Percentiles rank a stretch among this genome's conserved stretches.
These are phyloP conservation scores for Salix arbutifolia DNA, from an alignment of 345 rosid species.

Conservation along the genomic window DNA sequence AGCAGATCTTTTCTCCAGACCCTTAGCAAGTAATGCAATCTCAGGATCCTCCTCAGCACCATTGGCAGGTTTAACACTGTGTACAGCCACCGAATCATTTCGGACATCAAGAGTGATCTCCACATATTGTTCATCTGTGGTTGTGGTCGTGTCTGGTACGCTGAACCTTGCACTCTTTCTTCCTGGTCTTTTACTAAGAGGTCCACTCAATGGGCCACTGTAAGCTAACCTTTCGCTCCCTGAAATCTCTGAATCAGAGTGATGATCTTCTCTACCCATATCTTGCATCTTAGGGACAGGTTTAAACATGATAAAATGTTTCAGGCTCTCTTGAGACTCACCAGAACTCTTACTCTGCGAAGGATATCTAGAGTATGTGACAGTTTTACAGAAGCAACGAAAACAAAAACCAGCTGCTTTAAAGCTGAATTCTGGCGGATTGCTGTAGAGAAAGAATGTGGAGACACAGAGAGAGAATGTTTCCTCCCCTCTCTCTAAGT, in stretches of 20 bases:
- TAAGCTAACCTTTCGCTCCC: slow-evolving; percentile 22
- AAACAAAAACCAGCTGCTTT: background rate
- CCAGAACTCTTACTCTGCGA: background rate
- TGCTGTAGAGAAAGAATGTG: background rate
- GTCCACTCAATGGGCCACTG: slow-evolving; percentile 53
- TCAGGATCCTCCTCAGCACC: slow-evolving; percentile 42
- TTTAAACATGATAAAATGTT: background rate
- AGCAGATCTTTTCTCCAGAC: slow-evolving; percentile 46
- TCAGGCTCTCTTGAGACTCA: background rate
- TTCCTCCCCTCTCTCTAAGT: background rate
- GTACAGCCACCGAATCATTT: slow-evolving; percentile 25
- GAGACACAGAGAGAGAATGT: background rate
- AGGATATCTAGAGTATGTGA: background rate
- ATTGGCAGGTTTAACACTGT: slow-evolving; percentile 32
- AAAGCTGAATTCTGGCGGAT: background rate
- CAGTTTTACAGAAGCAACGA: background rate
- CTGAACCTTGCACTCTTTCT: slow-evolving; percentile 39
- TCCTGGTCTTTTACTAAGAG: slow-evolving; percentile 40
- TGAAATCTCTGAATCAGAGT: slow-evolving; percentile 42
- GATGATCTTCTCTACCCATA: slow-evolving; percentile 28
- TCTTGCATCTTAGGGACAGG: slow-evolving; percentile 7
- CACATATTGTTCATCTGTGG: slow-evolving; percentile 26
- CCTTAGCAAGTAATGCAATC: slow-evolving; percentile 37
- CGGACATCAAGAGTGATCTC: slow-evolving; percentile 32
- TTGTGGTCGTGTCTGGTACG: slow-evolving; percentile 21